Evolutionary conservation across 2,329 filamentous ascomycete genomes (phyloP).

Genomic region (Trichoderma polysporum): DNA sequence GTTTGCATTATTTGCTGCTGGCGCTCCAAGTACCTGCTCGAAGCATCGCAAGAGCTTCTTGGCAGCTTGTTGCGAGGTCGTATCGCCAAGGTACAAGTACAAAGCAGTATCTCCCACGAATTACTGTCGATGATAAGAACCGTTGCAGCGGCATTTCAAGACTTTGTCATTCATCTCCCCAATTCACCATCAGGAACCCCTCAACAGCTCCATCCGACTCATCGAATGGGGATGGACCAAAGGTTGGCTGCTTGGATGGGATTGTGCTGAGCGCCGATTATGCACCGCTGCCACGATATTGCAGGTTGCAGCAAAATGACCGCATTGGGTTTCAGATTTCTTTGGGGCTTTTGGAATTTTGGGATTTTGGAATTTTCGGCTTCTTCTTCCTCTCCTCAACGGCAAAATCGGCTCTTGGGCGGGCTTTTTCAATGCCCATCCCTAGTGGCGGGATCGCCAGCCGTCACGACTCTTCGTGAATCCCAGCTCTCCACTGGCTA

Average conservation of each 20-base stretch:
- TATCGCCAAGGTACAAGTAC: not conserved
- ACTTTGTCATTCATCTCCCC: not conserved
- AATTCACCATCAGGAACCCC: not conserved
- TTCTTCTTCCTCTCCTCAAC: not conserved
- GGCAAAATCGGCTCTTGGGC: slow-evolving; percentile 20
- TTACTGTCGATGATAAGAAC: too few species aligned
- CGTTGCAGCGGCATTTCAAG: not conserved
- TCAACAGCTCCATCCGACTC: not conserved
- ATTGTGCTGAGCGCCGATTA: too few species aligned
- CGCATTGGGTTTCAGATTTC: not conserved
- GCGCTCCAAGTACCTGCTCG: not conserved
- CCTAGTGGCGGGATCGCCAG: slow-evolving; percentile 13
- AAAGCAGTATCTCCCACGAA: too few species aligned
- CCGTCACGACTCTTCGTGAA: not conserved
- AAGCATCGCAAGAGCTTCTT: not conserved
- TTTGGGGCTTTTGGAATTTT: too few species aligned
- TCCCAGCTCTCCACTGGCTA: slow-evolving; percentile 5
- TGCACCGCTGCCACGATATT: not conserved
- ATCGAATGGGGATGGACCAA: not conserved
- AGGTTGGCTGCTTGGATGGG: too few species aligned
- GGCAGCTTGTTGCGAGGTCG: not conserved
- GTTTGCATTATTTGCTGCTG: not conserved
- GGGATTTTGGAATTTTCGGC: not conserved
- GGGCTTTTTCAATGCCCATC: not conserved
- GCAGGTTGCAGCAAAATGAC: not conserved